Conservation (phyloP, 345 rosid genomes). For the Gossypium stocksii region DNA sequence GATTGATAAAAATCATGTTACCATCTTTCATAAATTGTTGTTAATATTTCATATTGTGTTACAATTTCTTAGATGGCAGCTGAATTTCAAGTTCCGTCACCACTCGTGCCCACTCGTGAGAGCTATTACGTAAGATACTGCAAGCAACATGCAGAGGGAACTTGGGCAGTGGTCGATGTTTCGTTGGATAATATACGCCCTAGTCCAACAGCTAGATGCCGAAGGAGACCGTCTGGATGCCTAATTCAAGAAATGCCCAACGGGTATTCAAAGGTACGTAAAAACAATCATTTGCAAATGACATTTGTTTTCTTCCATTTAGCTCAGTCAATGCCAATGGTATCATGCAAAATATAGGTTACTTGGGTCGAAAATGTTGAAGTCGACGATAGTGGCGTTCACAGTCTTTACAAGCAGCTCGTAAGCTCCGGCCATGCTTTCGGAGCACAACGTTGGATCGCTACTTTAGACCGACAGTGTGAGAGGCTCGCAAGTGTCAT, state of each 20-base stretch:
- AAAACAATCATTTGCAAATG: background rate
- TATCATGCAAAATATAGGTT: constrained; percentile 36
- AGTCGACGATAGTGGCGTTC: constrained; percentile 69
- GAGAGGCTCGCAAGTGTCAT: constrained; percentile 71
- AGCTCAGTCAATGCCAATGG: background rate
- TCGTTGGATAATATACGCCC: constrained; percentile 73
- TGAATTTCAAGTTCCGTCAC: constrained; percentile 74
- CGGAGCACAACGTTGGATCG: constrained; percentile 88
- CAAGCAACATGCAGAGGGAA: constrained; percentile 64
- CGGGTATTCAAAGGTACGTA: constrained; percentile 70
- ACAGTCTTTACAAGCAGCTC: constrained; percentile 54
- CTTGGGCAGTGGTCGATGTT: constrained; percentile 94
- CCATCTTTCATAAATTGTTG: background rate
- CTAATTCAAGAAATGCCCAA: constrained; percentile 70
- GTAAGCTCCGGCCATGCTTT: constrained; percentile 67
- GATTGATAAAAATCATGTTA: no score
- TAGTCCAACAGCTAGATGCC: constrained; percentile 41
- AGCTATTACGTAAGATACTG: constrained; percentile 69
- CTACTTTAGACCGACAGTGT: constrained; percentile 73
- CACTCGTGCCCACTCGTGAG: constrained; percentile 76
- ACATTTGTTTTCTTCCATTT: background rate
- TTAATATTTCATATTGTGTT: background rate
- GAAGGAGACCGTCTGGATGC: constrained; percentile 90
- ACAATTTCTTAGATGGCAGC: constrained; percentile 60
- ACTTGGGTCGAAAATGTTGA: constrained; percentile 95